These are phyloP conservation scores for Naganishia antarctica DNA, from an alignment of 768 basidiomycete species.

Conservation along the genomic window DNA sequence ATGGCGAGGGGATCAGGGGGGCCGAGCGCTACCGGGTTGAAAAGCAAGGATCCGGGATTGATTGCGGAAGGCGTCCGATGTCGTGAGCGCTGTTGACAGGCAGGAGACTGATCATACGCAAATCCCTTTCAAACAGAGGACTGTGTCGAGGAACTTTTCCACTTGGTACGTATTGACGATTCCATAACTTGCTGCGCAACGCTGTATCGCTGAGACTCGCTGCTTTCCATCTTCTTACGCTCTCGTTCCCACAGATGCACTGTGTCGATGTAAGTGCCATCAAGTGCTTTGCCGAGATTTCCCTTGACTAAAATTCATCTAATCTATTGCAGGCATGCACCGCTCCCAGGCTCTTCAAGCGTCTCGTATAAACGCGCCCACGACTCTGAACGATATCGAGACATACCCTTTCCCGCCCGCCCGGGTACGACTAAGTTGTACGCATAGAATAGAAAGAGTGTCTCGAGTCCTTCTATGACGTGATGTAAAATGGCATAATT, in stretches of 20 bases:
- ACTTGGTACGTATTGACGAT: slow-evolving; percentile 58
- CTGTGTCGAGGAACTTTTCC: slow-evolving; percentile 44
- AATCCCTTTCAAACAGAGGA: slow-evolving; percentile 34
- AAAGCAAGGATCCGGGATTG: too few relatives aligned
- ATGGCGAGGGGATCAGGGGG: neutral
- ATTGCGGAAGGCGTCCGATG: too few relatives aligned
- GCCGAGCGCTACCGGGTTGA: neutral
- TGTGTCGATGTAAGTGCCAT: slow-evolving; percentile 60
- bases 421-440: slow-evolving; percentile 18
- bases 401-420: neutral
- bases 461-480: neutral
- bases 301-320: slow-evolving; percentile 29
- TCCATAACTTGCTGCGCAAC: slow-evolving; percentile 20
- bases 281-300: slow-evolving; percentile 21
- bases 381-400: neutral
- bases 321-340: slow-evolving; percentile 51
- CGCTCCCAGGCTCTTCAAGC: slow-evolving; percentile 76
- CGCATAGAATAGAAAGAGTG: neutral
- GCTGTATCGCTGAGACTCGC: slow-evolving; percentile 26
- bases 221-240: neutral
- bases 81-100: neutral
- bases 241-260: slow-evolving; percentile 60
- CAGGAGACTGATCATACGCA: neutral
- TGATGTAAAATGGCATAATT: slow-evolving; percentile 23
- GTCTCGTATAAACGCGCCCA: slow-evolving; percentile 53